phyloP scores from a whole-genome alignment of 2,329 filamentous ascomycete genomes.

The Aspergillus hortae region DNA sequence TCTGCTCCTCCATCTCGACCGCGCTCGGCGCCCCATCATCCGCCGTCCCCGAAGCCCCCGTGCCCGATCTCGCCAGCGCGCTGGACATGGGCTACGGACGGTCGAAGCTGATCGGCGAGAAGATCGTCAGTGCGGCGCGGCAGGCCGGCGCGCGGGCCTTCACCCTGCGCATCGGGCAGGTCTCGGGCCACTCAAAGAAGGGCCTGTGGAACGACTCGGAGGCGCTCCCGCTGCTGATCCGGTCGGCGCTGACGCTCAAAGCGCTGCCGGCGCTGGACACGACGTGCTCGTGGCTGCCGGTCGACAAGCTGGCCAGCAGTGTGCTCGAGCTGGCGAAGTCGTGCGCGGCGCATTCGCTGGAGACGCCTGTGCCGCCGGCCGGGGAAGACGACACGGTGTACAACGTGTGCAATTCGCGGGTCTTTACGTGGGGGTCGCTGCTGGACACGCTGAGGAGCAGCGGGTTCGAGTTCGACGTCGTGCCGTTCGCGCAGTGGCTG shows the following conservation, averaged over 20 bases:
- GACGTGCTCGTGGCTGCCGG: constrained; percentile 30
- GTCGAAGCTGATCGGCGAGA: constrained; percentile 32
- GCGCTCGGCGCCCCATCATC: not conserved
- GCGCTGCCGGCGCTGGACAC: constrained; percentile 22
- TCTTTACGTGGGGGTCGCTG: constrained; percentile 34
- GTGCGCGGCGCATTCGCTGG: constrained; percentile 7
- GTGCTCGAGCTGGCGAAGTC: constrained; percentile 25
- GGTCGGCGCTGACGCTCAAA: constrained; percentile 26
- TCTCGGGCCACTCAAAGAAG: constrained; percentile 31
- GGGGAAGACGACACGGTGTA: constrained; percentile 24
- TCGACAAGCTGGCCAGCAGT: constrained; percentile 24
- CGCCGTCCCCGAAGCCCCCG: constrained; percentile 10
- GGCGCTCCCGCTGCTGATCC: constrained; percentile 30
- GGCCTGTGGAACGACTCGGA: constrained; percentile 35
- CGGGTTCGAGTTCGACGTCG: constrained; percentile 34
- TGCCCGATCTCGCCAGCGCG: constrained; percentile 11
- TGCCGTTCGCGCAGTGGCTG: constrained; percentile 34
- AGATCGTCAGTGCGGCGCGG: constrained; percentile 26
- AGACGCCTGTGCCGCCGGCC: not conserved
- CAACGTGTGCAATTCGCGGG: constrained; percentile 26
- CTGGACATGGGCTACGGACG: constrained; percentile 31
- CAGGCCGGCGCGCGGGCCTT: constrained; percentile 21
- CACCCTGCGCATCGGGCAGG: constrained; percentile 33
- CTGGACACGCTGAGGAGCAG: constrained; percentile 25
- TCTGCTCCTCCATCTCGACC: constrained; percentile 40